Percentiles rank a stretch among this genome's conserved stretches.
These are phyloP conservation scores for Sporobolomyces phaffii DNA, from an alignment of 768 basidiomycete species.

Conservation along the genomic window DNA sequence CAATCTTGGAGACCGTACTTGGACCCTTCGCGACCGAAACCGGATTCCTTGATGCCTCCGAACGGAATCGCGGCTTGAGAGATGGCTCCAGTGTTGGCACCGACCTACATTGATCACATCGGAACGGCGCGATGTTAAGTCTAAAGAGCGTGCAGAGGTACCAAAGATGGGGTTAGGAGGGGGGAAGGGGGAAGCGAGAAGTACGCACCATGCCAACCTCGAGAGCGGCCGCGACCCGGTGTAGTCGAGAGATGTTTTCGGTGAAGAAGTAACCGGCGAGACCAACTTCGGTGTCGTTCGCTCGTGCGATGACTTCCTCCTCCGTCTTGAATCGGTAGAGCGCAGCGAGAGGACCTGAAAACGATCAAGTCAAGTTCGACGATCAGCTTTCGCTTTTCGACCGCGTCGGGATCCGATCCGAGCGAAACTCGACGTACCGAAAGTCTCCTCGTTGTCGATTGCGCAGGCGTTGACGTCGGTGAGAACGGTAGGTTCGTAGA, in stretches of 20 bases:
- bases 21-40: conserved; percentile 62
- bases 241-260: conserved; percentile 76
- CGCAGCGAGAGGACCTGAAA: conserved; percentile 58
- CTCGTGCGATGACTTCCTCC: conserved; percentile 78
- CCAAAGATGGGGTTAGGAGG: no score
- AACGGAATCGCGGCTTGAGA: conserved; percentile 77
- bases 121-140: no score
- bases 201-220: conserved; percentile 56
- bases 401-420: no score
- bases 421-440: conserved; percentile 52
- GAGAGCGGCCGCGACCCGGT: conserved; percentile 87
- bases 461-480: conserved; percentile 65
- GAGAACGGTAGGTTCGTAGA: conserved; percentile 64
- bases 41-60: conserved; percentile 66
- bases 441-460: conserved; percentile 80
- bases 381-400: no score
- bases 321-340: conserved; percentile 87
- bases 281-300: conserved; percentile 76
- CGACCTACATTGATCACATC: background rate
- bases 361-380: background rate
- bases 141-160: no score
- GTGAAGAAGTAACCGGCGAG: conserved; percentile 89
- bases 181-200: background rate
- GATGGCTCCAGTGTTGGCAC: conserved; percentile 58
- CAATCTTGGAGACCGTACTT: conserved; percentile 79